Evolutionary conservation across 176 grass and related monocot species (phyloP), one percentile per base, ranked within the genome.

Genomic region (Puya raimondii): DNA sequence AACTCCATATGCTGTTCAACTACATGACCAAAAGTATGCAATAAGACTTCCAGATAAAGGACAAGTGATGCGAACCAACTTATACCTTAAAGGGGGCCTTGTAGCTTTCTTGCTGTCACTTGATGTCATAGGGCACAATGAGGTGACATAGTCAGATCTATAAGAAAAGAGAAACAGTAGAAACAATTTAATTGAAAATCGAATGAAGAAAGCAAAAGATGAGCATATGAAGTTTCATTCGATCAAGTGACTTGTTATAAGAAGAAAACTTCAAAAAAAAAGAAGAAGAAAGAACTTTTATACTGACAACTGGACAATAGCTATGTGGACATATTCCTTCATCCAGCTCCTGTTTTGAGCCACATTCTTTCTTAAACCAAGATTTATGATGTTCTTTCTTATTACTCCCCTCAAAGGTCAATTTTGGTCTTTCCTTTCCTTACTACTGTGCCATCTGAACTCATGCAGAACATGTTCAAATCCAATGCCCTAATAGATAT

Each of bases 101-200:
- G 70, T 84, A 52, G 70, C 79, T 70, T 48, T 71, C 59, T 69
- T 87, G 54, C 68, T 76, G 25, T 54, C 65, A 51, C 78, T 74
- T 23, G 78, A 76, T 50, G 57, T 76, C 57, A 71, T 81, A 84
- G 88, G 88, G 64, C 84, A 87, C 78, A 91, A 81, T 57, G 88
- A 79, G 57, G 2, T 51, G 48, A 84, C 51, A 73, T 91, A 91
- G 47, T 87, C 81, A 18, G 83, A 83, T 66, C 87, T 90, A 70
- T 42, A 74, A 2, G 53, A 63, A 22, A 16, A 54, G 18, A 54
- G 33, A 42, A 42, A 42, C 33, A 42, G 33, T 42, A 42, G 5
- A 29, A 12, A 56, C 12, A 71, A 2, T 9, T 22, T 61, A 71
- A 33, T 47, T 17, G 16, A 3, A 16, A 47, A 33, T 49, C 47